Percentiles rank a stretch among this genome's conserved stretches.
Evolutionary conservation across 2,329 filamentous ascomycete genomes (phyloP).

Genomic region (Alternaria postmessia): DNA sequence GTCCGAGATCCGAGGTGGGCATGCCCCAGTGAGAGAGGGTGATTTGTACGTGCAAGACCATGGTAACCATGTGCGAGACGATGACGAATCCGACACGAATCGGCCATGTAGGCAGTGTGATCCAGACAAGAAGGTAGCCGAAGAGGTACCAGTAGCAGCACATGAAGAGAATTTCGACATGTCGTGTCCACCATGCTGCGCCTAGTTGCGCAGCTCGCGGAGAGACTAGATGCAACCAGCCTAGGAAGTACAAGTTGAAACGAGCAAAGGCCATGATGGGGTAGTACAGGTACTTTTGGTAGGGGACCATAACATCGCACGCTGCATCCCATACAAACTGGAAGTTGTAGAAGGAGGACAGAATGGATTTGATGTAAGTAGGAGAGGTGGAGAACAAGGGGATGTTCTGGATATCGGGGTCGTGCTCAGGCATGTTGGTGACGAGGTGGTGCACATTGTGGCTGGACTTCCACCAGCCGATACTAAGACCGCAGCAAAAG

Average conservation of each 20-base stretch:
- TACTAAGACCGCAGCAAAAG: constrained; percentile 70
- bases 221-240: constrained; percentile 77
- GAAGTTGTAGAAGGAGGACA: constrained; percentile 83
- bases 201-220: constrained; percentile 77
- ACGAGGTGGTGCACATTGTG: constrained; percentile 74
- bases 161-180: constrained; percentile 79
- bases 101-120: constrained; percentile 72
- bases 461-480: constrained; percentile 75
- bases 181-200: constrained; percentile 82
- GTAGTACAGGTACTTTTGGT: constrained; percentile 86
- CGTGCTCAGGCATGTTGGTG: constrained; percentile 66
- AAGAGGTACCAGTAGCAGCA: constrained; percentile 87
- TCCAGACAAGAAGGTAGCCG: constrained; percentile 82
- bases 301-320: constrained; percentile 74
- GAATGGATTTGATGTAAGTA: constrained; percentile 75
- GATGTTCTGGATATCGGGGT: constrained; percentile 65
- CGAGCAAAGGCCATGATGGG: constrained; percentile 80
- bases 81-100: constrained; percentile 78
- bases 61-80: constrained; percentile 80
- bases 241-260: constrained; percentile 86
- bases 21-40: constrained; percentile 93
- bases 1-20: constrained; percentile 86
- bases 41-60: constrained; percentile 87
- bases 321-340: constrained; percentile 79
- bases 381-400: constrained; percentile 90